Evolutionary conservation across 176 grass and related monocot genomes (phyloP).

Genomic region (Oryza officinalis): DNA sequence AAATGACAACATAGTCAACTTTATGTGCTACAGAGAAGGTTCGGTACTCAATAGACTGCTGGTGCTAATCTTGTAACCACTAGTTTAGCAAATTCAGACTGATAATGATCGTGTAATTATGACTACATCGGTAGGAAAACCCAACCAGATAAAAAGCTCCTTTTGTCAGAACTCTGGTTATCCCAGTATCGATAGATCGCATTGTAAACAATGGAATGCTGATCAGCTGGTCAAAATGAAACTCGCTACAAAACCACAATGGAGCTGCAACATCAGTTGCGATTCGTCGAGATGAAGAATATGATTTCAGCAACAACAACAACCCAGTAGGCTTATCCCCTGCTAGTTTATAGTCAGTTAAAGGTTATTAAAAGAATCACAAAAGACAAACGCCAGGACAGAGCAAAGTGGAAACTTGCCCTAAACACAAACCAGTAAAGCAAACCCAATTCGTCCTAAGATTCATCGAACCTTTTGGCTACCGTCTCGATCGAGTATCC

Average conservation of each 20-base stretch:
- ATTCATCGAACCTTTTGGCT: background rate
- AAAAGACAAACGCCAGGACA: background rate
- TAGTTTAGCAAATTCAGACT: background rate
- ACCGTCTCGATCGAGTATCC: constrained; percentile 2
- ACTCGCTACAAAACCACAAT: background rate
- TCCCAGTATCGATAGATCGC: background rate
- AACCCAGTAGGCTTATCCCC: background rate
- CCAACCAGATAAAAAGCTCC: background rate
- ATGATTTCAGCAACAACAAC: background rate
- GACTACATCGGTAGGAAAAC: background rate
- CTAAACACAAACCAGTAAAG: background rate
- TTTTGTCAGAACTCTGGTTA: background rate
- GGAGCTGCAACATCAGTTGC: constrained; percentile 12
- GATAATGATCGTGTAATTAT: constrained; percentile 2
- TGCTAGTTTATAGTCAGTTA: background rate
- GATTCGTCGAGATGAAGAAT: background rate
- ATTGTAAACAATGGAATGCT: constrained; percentile 8
- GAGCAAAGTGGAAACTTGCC: background rate
- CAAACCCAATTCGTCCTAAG: constrained; percentile 8
- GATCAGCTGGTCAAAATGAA: background rate
- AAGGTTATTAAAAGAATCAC: background rate
- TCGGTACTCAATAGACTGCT: background rate
- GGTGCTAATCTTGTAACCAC: constrained; percentile 7
- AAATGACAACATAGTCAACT: background rate
- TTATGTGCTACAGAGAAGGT: background rate